Evolutionary conservation across 1,139 yeast species (phyloP), one percentile per base, ranked within the genome.

Genomic region (Yueomyces sp.): DNA sequence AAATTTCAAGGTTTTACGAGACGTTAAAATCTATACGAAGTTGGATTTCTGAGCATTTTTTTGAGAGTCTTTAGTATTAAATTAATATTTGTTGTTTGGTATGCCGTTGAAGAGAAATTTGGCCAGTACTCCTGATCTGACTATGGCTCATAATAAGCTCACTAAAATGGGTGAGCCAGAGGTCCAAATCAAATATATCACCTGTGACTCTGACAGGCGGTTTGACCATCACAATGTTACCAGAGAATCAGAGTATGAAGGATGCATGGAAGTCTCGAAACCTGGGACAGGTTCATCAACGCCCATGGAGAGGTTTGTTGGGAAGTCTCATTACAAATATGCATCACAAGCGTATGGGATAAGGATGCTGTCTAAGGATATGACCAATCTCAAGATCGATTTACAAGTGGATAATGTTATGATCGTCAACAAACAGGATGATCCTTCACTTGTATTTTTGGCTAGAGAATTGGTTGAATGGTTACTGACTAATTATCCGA

Each of bases 261-360:
- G 42, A 6, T 37, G 39, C 29, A 37, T 40, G n/a, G 37, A 36
- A 12, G 29, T 37, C 7, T 32, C 37, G 28, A 37, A 33, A n/a
- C 37, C 12, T 7, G 25, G 9, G 8, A 36, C 28, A 30, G 36
- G 41, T 27, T 36, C 32, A 25, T 39, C 41, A 3, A 36, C 36
- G 41, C 44, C 44, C 9, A 38, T 35, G 28, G 44, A 36, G 39
- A 36, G 36, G 26, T 38, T 40, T 2, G 39, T 39, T 8, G 46
- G 48, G 27, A 72, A 72, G 46, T 76, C 85, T 1, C 91, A 82
- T 59, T 77, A 83, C 6, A 82, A 81, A 54, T 64, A 80, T 52
- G 85, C 91, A 3, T 83, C 85, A 54, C 83, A 95, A 2, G 95
- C 94, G 3, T 83, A 85, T 52, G 93, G 91, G 2, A 94, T 85